Evolutionary conservation across 495 filamentous ascomycete genomes (phyloP).

Genomic region (Neurospora africana): DNA sequence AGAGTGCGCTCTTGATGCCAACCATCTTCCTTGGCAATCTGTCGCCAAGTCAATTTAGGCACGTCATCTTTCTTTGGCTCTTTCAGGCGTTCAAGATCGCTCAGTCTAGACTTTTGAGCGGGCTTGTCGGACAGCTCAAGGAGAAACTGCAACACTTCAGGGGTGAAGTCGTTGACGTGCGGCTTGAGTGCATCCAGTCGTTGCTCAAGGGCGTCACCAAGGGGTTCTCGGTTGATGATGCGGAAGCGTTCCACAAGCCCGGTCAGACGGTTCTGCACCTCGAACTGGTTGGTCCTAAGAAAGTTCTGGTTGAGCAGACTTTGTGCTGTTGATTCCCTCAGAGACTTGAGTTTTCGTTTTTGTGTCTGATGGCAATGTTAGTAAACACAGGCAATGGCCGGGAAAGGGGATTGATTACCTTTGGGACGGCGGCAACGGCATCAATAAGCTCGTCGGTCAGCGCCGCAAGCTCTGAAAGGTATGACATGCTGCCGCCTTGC

Average conservation of each 20-base stretch:
- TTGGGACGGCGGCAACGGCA: slow-evolving; percentile 24
- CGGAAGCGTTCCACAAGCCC: slow-evolving; percentile 85
- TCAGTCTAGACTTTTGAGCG: slow-evolving; percentile 52
- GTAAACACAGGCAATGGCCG: background rate
- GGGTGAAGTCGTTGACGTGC: slow-evolving; percentile 48
- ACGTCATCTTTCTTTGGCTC: slow-evolving; percentile 28
- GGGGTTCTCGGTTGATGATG: slow-evolving; percentile 62
- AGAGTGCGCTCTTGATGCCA: slow-evolving; percentile 57
- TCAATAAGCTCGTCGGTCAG: slow-evolving; percentile 47
- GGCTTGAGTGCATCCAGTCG: slow-evolving; percentile 51
- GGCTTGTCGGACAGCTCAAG: slow-evolving; percentile 77
- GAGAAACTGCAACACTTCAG: slow-evolving; percentile 71
- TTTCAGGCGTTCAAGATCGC: slow-evolving; percentile 46
- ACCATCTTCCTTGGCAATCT: slow-evolving; percentile 64
- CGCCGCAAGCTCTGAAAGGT: slow-evolving; percentile 33
- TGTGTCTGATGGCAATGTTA: slow-evolving; percentile 23
- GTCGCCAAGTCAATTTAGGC: slow-evolving; percentile 56
- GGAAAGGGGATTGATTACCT: slow-evolving; percentile 4
- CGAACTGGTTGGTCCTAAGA: slow-evolving; percentile 79
- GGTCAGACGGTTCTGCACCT: slow-evolving; percentile 57
- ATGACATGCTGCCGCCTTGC: slow-evolving; percentile 31
- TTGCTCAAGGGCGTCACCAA: slow-evolving; percentile 63
- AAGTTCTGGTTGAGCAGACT: slow-evolving; percentile 50
- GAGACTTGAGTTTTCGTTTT: slow-evolving; percentile 35
- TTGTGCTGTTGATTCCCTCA: slow-evolving; percentile 40